Evolutionary conservation across 1,284 basidiomycete species (phyloP), one percentile per base, ranked within the genome.

Genomic region (Puccinia coronata): DNA sequence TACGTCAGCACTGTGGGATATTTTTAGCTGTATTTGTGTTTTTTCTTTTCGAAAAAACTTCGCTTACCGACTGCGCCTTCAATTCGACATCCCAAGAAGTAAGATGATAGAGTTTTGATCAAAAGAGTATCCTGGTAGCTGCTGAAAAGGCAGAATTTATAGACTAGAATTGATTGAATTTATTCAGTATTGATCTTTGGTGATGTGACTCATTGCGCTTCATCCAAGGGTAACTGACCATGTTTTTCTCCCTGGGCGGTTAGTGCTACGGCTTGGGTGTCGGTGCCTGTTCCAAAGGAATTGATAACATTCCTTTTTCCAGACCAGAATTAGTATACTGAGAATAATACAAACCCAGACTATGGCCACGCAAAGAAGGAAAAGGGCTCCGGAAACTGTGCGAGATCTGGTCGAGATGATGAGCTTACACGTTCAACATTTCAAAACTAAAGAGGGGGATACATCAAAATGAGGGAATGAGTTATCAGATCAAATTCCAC

Each of bases 241-340:
- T 80, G 77, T 39, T 71, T 59, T 20, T 59, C 11, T 28, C 77
- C 77, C 28, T n/a, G 12, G n/a, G 77, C 67, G 31, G 65, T 72
- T 28, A 80, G 41, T 11, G 77, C 77, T 23, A 80, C 51, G 34
- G 77, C 77, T 71, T 80, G 77, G 8, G 77, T 80, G 31, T 80
- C 77, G 12, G 65, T 69, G 1, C 77, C 77, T 25, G 51, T 71
- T 11, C 77, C 77, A 61, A 71, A 71, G 14, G 34, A 39, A 49
- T 80, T 80, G 49, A 71, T 80, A 12, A 49, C 65, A 80, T 69
- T 71, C 6, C 77, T 80, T 41, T 41, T 57, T 70, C 28, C 0
- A n/a, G 34, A 36, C 34, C 16, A 12, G 4, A 39, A 49, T 20
- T 2, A 8, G 23, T 20, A n/a, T 0, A 25, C 20, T 41, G 5